Base-by-base conservation (phyloP, 129 eudicot species). In the Flaveria bidentis region DNA sequence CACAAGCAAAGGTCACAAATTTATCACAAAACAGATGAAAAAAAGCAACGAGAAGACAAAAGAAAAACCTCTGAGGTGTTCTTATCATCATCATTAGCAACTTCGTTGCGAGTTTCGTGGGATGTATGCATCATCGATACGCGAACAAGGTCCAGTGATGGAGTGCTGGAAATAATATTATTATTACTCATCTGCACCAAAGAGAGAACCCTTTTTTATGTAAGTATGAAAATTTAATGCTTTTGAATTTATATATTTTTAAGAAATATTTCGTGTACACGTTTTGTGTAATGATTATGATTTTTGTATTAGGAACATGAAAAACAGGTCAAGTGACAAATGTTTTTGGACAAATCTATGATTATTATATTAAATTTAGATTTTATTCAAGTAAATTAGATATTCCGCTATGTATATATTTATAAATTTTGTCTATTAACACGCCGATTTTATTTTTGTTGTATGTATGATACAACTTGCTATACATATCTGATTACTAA, bases 51-150 rank as follows among this genome's bases (percentile, higher is more conserved):
- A n/a, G 7, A 49, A 8, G 72, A 56, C 39, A 49, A 33, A 62
- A 63, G 41, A 45, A 50, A 11, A 66, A 85, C 88, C 88, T 85
- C 66, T 69, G 81, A 71, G 70, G 42, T 55, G 82, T 69, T 83
- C 16, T n/a, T 74, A 65, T 28, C 51, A 57, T 62, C 79, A 42
- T 60, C 50, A 65, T 46, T 30, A 46, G 46, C 74, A 61, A 60
- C 70, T 15, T 49, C 49, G 80, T 18, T 79, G 76, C 28, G 62
- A 18, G 46, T 61, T 78, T 82, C 78, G 42, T 70, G 61, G 33
- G 85, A 74, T 78, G 84, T 69, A 64, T 75, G 84, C 78, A 75
- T 82, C 80, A 73, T 62, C 71, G 49, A 58, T 44, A 45, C 36
- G 73, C 67, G 71, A 72, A 72, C 66, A 60, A 58, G 53, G 25